These are phyloP conservation scores for Anthracocystis walkeri DNA, from an alignment of 1,284 basidiomycete species.

Conservation along the genomic window DNA sequence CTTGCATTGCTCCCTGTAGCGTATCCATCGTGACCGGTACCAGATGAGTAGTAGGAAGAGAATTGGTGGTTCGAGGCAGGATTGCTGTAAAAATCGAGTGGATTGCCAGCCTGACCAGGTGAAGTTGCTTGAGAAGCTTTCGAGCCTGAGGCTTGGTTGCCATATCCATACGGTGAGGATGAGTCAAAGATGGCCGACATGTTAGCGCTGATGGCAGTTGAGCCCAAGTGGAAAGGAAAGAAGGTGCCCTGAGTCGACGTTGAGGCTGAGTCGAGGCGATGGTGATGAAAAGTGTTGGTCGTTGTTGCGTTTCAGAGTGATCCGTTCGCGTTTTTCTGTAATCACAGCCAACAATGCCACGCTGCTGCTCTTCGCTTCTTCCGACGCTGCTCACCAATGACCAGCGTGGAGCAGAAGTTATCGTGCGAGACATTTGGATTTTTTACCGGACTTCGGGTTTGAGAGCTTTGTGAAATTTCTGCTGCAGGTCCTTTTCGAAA, in stretches of 20 bases:
- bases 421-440: no score
- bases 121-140: slow-evolving; percentile 35
- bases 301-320: no score
- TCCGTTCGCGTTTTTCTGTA: no score
- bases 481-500: slow-evolving; percentile 7
- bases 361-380: no score
- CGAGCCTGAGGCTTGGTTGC: slow-evolving; percentile 31
- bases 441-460: no score
- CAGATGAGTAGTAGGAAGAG: slow-evolving; percentile 45
- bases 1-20: slow-evolving; percentile 46
- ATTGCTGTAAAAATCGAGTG: slow-evolving; percentile 51
- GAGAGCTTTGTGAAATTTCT: no score
- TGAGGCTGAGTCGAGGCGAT: slow-evolving; percentile 16
- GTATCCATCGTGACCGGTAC: slow-evolving; percentile 36
- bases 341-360: no score
- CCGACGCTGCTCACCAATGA: no score
- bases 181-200: slow-evolving; percentile 60
- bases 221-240: neutral
- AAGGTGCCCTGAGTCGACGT: neutral
- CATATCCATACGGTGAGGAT: slow-evolving; percentile 50
- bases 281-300: no score
- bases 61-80: slow-evolving; percentile 29
- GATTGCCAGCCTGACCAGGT: slow-evolving; percentile 29
- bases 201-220: neutral
- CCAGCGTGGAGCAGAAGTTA: no score